Evolutionary conservation across 2,329 filamentous ascomycete species (phyloP).

Genomic region (Aaosphaeria pasadenensis): DNA sequence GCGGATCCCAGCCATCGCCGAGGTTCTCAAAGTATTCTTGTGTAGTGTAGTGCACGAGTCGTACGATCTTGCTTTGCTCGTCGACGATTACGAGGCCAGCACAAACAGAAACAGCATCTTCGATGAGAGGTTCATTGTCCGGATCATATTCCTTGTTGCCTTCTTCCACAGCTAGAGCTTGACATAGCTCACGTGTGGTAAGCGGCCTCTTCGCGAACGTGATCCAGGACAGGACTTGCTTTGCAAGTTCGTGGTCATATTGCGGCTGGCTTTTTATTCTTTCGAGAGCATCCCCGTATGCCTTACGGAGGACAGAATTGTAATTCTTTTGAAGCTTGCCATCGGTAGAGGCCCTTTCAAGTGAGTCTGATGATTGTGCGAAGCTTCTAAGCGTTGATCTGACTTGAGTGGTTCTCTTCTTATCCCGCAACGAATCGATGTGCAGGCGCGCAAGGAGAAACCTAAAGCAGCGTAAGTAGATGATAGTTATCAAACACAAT

Average conservation of each 20-base stretch:
- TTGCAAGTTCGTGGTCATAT: conserved; percentile 34
- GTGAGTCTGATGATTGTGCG: conserved; percentile 22
- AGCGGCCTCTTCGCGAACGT: conserved; percentile 3
- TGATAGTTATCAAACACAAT: neutral
- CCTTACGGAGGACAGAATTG: conserved; percentile 11
- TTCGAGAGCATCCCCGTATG: conserved; percentile 43
- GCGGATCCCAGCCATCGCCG: neutral
- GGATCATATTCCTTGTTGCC: conserved; percentile 1
- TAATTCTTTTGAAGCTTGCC: no score
- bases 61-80: conserved; percentile 16
- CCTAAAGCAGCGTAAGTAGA: conserved; percentile 18
- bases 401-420: conserved; percentile 31
- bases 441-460: conserved; percentile 41
- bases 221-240: conserved; percentile 7
- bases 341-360: conserved; percentile 5
- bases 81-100: conserved; percentile 25
- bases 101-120: conserved; percentile 8
- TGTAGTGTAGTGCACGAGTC: conserved; percentile 18
- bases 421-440: conserved; percentile 27
- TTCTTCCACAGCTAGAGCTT: conserved; percentile 2
- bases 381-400: conserved; percentile 26
- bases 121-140: conserved; percentile 4
- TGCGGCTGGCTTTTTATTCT: conserved; percentile 38
- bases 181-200: conserved; percentile 3
- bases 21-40: conserved; percentile 14